Evolutionary conservation across 352 stramenopile species (phyloP), one percentile per base, ranked within the genome.

Genomic region (Globisporangium abappressorium): DNA sequence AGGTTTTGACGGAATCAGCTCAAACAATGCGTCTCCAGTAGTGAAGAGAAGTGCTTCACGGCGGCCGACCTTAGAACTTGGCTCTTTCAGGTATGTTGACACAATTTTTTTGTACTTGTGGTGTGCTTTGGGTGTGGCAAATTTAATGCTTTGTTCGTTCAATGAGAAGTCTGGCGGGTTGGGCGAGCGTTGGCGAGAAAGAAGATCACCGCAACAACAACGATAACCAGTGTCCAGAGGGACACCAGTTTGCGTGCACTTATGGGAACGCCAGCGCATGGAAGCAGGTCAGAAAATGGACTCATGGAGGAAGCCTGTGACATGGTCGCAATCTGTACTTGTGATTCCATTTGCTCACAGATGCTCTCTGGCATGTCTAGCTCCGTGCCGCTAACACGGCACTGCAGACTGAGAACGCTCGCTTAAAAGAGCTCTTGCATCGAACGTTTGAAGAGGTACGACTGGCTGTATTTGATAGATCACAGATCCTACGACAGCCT

Each of bases 381-480:
- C 62, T 70, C 54, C 15, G 70, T 12, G 64, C 60, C 22, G 59
- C 54, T 36, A 85, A 78, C 28, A 56, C 64, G 51, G 65, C 64
- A 9, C 54, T 85, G 30, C 65, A 76, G 61, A 22, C n/a, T 5
- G 75, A 81, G 41, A 85, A 83, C 55, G 9, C 65, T n/a, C 76
- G 63, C 2, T 59, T 82, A 7, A 65, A 66, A 67, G 71, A 81
- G 60, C 71, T 82, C 0, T 47, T 83, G 34, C 57, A 78, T 51
- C 70, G 62, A 26, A 83, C 72, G 18, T 80, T 84, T 51, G 65
- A 81, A 8, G 49, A 49, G 49, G 26, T 46, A 28, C 7, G 47
- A 49, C 3, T 58, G 53, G 5, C 14, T n/a, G 41, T 49, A 49
- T n/a, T 49, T 49, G 41, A 20, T 49, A n/a, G 15, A 20, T 49